phyloP scores from a whole-genome alignment of 2,329 filamentous ascomycete genomes.

The Lecanoromycetidae sp. region DNA sequence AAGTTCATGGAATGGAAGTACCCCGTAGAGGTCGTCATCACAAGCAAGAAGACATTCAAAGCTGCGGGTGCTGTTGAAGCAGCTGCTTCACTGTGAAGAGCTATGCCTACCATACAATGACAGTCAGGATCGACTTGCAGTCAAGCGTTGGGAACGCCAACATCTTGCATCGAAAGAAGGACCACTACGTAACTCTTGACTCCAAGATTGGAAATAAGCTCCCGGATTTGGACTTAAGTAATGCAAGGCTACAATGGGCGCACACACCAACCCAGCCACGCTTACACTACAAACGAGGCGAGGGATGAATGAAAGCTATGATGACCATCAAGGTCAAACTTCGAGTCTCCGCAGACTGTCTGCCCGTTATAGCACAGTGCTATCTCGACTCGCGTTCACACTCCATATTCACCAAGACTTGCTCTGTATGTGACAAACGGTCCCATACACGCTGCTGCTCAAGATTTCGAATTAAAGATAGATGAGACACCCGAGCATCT shows the following conservation, averaged over 20 bases:
- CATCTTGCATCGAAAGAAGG: not conserved
- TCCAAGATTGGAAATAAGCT: too few relatives aligned
- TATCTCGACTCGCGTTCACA: not conserved
- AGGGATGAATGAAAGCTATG: not conserved
- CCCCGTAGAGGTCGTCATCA: constrained; percentile 56
- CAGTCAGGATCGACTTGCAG: not conserved
- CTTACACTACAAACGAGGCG: not conserved
- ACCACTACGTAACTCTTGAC: too few relatives aligned
- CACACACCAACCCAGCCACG: not conserved
- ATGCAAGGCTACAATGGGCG: not conserved
- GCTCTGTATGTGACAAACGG: too few relatives aligned
- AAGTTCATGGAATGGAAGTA: constrained; percentile 94
- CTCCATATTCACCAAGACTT: not conserved
- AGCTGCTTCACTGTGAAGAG: constrained; percentile 18
- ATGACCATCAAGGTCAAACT: not conserved
- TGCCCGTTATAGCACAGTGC: not conserved
- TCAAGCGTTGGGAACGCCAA: not conserved
- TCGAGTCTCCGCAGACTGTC: not conserved
- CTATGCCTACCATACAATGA: too few relatives aligned
- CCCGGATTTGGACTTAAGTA: too few relatives aligned
- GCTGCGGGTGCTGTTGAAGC: constrained; percentile 52
- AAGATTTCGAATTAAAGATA: not conserved
- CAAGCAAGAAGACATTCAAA: constrained; percentile 52
- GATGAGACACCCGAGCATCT: not conserved
- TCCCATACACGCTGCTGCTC: not conserved